Base-by-base conservation (phyloP, 2,329 filamentous ascomycete genomes). In the Penicillium sp. region DNA sequence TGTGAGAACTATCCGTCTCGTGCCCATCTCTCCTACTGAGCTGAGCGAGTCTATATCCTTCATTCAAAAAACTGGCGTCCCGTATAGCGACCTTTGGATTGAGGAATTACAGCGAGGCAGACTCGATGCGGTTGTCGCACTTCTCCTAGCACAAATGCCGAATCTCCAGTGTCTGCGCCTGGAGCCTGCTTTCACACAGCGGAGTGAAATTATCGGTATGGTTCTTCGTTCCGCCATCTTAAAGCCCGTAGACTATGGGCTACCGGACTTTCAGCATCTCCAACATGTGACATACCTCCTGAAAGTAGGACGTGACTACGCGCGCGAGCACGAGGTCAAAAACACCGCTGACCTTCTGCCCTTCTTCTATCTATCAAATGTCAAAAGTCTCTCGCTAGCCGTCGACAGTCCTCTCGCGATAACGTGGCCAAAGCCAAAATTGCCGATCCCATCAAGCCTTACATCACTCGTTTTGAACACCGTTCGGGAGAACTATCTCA, bases 101-200 rank as follows among this genome's bases (percentile, higher is more conserved):
- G 38, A 56, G 22, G 50, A 56, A 50, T 27, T 65, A 24, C 48
- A 51, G 18, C 14, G 41, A 8, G 60, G 58, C 18, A 42, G 36
- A 10, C 32, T 58, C 6, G 60, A 66, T 54, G 59, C 62, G 10
- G 41, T 57, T 43, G n/a, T 58, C 24, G 50, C 62, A 5, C 59
- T 66, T 24, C 34, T 66, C n/a, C 42, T 65, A 43, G 39, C 57
- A 42, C 58, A 59, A 44, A 42, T 64, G 1, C 48, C 47, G 2
- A 63, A 49, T 44, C 48, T 65, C 36, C 53, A 42, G 38, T 27
- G 9, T 47, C 54, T 66, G 10, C 46, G 54, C 14, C 54, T 65
- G 5, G 48, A 31, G 32, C 2, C 22, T 14, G 45, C 31, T 27
- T 60, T 60, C 18, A 48, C 43, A 6, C 47, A 32, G 50, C n/a